Conservation (phyloP, 1,139 yeast genomes). For the Nadsonia commutata region DNA sequence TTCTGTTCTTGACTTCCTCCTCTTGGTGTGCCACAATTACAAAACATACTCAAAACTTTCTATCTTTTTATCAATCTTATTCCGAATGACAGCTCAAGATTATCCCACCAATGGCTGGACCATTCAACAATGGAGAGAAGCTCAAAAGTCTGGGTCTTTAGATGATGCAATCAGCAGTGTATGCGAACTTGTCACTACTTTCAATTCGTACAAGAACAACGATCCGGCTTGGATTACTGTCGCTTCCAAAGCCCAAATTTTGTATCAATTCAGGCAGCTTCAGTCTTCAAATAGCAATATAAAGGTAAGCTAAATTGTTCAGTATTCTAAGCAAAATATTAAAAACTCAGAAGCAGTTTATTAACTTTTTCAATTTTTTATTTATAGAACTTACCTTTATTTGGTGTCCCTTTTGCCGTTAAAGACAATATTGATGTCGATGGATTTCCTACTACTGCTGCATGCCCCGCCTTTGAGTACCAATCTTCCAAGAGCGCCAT, state of each 20-base stretch:
- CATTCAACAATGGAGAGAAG: slow-evolving; percentile 54
- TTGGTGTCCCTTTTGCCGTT: slow-evolving; percentile 89
- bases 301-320: slow-evolving; percentile 6
- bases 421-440: slow-evolving; percentile 88
- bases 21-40: no score
- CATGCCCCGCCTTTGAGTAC: slow-evolving; percentile 74
- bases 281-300: slow-evolving; percentile 18
- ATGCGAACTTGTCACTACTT: slow-evolving; percentile 28
- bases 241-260: slow-evolving; percentile 42
- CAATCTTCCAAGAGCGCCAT: slow-evolving; percentile 57
- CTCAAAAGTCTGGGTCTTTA: slow-evolving; percentile 51
- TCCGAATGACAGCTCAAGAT: background rate
- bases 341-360: background rate
- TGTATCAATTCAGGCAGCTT: slow-evolving; percentile 66
- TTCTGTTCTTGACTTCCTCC: no score
- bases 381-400: slow-evolving; percentile 35
- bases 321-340: background rate
- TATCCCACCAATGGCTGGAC: slow-evolving; percentile 38
- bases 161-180: slow-evolving; percentile 42
- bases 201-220: slow-evolving; percentile 23
- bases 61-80: no score
- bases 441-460: slow-evolving; percentile 80
- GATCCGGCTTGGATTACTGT: slow-evolving; percentile 91
- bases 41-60: no score
- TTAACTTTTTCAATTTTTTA: background rate